Evolutionary conservation across 805 yeast genomes (phyloP).

Genomic region (Lipomyces yamadae): DNA sequence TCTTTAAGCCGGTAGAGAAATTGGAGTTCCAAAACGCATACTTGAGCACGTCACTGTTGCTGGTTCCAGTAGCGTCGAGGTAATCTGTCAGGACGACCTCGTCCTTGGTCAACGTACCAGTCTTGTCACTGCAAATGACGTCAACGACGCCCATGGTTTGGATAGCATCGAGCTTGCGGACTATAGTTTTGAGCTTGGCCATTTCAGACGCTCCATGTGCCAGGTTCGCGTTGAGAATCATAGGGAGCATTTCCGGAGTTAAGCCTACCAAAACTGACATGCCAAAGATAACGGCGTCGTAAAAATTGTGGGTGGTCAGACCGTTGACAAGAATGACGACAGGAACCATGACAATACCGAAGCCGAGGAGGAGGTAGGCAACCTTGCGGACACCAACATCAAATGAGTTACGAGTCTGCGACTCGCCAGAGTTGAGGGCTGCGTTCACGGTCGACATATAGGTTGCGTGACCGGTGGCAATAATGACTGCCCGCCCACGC

Average conservation of each 20-base stretch:
- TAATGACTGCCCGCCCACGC: slow-evolving; percentile 35
- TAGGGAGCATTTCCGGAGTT: slow-evolving; percentile 37
- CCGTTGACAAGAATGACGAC: slow-evolving; percentile 37
- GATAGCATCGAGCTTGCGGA: slow-evolving; percentile 37
- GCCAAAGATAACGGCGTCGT: slow-evolving; percentile 37
- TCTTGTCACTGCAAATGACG: slow-evolving; percentile 53
- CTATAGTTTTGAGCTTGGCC: slow-evolving; percentile 38
- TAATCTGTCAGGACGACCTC: slow-evolving; percentile 34
- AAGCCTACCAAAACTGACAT: slow-evolving; percentile 37
- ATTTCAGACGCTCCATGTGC: slow-evolving; percentile 38
- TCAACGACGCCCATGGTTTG: slow-evolving; percentile 36
- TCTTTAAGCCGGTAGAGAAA: slow-evolving; percentile 34
- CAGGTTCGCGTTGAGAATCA: slow-evolving; percentile 37
- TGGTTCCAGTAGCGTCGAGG: slow-evolving; percentile 19
- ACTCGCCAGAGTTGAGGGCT: slow-evolving; percentile 36
- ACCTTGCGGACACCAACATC: slow-evolving; percentile 38
- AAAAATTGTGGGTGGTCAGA: slow-evolving; percentile 35
- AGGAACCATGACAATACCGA: slow-evolving; percentile 37
- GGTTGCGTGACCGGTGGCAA: slow-evolving; percentile 32
- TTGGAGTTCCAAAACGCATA: slow-evolving; percentile 34
- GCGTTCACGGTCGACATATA: slow-evolving; percentile 39
- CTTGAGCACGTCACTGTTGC: slow-evolving; percentile 26
- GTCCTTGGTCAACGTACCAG: slow-evolving; percentile 55
- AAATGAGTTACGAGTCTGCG: slow-evolving; percentile 37
- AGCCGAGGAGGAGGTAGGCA: slow-evolving; percentile 36